These are phyloP conservation scores for Phytophthora sp. DNA, from an alignment of 352 stramenopile genomes.

Conservation along the genomic window DNA sequence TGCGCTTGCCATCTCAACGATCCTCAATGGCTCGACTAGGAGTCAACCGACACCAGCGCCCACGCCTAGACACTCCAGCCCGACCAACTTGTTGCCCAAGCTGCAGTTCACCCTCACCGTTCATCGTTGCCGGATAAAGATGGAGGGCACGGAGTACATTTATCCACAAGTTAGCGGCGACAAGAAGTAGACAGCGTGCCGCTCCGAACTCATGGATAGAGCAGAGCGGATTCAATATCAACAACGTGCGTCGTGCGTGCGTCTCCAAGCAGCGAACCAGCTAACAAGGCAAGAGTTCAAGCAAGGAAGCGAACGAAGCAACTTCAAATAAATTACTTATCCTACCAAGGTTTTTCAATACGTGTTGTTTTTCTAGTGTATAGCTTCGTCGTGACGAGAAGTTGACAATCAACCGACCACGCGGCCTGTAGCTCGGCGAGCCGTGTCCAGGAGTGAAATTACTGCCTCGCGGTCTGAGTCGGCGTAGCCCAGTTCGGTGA, in stretches of 20 bases:
- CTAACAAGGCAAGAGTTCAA: slow-evolving; percentile 4
- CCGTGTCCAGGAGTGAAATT: slow-evolving; percentile 61
- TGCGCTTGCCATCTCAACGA: slow-evolving; percentile 81
- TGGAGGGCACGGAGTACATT: slow-evolving; percentile 74
- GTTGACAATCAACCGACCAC: slow-evolving; percentile 14
- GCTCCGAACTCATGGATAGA: slow-evolving; percentile 12
- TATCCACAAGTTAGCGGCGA: slow-evolving; percentile 40
- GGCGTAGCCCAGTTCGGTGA: slow-evolving; percentile 69
- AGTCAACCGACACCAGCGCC: slow-evolving; percentile 30
- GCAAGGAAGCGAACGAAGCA: slow-evolving; percentile 23
- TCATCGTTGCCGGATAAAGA: slow-evolving; percentile 82
- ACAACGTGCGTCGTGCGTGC: neutral
- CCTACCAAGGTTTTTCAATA: slow-evolving; percentile 32
- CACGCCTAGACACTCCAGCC: slow-evolving; percentile 50
- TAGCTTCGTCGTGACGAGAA: slow-evolving; percentile 24
- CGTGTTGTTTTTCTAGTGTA: slow-evolving; percentile 31
- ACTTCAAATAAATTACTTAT: slow-evolving; percentile 52
- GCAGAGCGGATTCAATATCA: slow-evolving; percentile 3
- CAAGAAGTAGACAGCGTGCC: slow-evolving; percentile 26
- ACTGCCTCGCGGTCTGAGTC: slow-evolving; percentile 63
- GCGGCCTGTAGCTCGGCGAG: slow-evolving; percentile 29
- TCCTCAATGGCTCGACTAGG: slow-evolving; percentile 67
- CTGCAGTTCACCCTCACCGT: slow-evolving; percentile 83
- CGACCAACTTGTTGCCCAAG: slow-evolving; percentile 68
- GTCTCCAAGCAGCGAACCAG: no score